Evolutionary conservation across 495 filamentous ascomycete species (phyloP), one percentile per base, ranked within the genome.

Genomic region (Daldinia caldariorum): DNA sequence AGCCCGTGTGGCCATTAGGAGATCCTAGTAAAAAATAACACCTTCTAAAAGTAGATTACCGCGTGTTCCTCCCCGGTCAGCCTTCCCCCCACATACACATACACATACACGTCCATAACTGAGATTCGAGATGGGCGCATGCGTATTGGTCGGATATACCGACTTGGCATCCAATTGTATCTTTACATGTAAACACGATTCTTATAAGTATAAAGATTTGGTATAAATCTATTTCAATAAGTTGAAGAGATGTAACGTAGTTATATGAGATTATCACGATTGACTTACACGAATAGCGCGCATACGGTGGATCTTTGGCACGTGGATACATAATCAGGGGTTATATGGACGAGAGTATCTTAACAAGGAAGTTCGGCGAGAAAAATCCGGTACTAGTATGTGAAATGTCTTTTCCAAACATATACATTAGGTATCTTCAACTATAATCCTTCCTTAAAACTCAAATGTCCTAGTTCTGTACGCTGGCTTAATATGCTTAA

Each of bases 1-100:
- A 38, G 32, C 54, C 34, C 54, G 54, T 57, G 54, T 57, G 54
- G 54, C 54, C 35, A 32, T 38, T 35, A 34, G 34, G 32, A 18
- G 54, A 37, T 29, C 54, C 54, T 26, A 16, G 18, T 57, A 20
- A 57, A 20, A 57, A 26, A 22, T 57, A 57, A 37, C 54, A 57
- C 54, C 54, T 57, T 57, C 54, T 38, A 7, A 22, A 57, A 57
- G 18, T 34, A 14, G 54, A 38, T 14, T 57, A 57, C 54, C 54
- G 54, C 32, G 54, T 38, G 54, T 22, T 38, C 34, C 3, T 57
- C 32, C 54, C 32, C 32, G 54, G 54, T 38, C 32, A 41, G 32
- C 49, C 26, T 29, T 29, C 16, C 41, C 53, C 53, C 26, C 26
- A 26, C 26, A 26, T 26, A 26, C 26, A 3, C 26, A 26, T 26